phyloP scores from a whole-genome alignment of 768 basidiomycete genomes.

The Amanita jacksonii region DNA sequence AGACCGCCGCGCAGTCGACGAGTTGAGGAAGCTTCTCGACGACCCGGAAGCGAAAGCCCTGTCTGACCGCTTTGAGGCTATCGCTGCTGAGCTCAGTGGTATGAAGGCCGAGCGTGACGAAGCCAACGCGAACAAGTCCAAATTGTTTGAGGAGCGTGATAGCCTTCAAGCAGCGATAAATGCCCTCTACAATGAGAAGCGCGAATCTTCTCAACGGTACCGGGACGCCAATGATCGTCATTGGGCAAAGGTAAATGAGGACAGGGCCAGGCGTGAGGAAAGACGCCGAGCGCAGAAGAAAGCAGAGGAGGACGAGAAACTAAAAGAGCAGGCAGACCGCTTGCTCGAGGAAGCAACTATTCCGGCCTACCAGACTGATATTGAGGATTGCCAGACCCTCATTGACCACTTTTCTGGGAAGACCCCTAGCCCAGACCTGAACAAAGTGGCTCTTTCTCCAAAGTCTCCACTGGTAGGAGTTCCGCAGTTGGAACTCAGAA shows the following conservation, averaged over 20 bases:
- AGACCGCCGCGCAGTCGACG: conserved; percentile 66
- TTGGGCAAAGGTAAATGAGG: conserved; percentile 81
- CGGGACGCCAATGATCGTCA: conserved; percentile 79
- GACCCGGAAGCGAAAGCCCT: conserved; percentile 83
- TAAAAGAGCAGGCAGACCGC: conserved; percentile 66
- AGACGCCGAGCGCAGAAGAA: conserved; percentile 63
- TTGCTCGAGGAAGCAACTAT: conserved; percentile 83
- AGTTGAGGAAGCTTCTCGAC: conserved; percentile 74
- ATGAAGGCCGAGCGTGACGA: conserved; percentile 84
- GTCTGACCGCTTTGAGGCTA: conserved; percentile 70
- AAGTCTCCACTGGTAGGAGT: conserved; percentile 50
- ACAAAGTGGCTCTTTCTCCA: conserved; percentile 30
- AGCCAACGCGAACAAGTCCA: conserved; percentile 67
- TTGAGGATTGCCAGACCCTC: conserved; percentile 94
- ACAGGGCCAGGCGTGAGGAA: conserved; percentile 77
- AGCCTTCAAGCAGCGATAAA: conserved; percentile 60
- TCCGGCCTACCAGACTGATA: conserved; percentile 87
- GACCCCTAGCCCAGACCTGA: conserved; percentile 31
- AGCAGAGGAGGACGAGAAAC: conserved; percentile 71
- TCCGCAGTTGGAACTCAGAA: conserved; percentile 74
- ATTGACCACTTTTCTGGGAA: conserved; percentile 79
- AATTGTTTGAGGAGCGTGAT: conserved; percentile 84
- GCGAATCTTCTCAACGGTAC: conserved; percentile 59
- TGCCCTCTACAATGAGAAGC: conserved; percentile 64
- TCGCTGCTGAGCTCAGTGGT: conserved; percentile 79